A percentile compares a stretch with the other conserved stretches of the same genome.
Evolutionary conservation across 2,329 filamentous ascomycete genomes (phyloP).

Genomic region (Ascochyta clinopodiicola): DNA sequence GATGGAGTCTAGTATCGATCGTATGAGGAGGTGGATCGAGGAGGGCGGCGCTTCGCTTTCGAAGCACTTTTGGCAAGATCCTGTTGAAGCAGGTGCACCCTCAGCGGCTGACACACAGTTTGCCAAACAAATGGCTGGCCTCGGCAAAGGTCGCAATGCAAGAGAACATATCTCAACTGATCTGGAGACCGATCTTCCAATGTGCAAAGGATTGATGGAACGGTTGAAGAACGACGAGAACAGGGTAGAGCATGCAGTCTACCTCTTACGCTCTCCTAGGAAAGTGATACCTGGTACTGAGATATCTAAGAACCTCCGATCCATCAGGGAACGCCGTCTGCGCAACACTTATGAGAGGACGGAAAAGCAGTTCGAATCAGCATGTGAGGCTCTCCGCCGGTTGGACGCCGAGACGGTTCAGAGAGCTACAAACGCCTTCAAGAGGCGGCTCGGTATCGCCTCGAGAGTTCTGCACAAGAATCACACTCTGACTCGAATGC

Average conservation of each 20-base stretch:
- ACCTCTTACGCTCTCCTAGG: conserved; percentile 1
- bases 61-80: conserved; percentile 43
- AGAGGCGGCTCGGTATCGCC: conserved; percentile 31
- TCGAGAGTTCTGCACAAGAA: conserved; percentile 36
- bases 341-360: conserved; percentile 27
- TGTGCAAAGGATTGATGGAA: conserved; percentile 31
- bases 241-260: conserved; percentile 13
- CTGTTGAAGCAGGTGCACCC: conserved; percentile 34
- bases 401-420: conserved; percentile 13
- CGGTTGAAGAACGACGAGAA: conserved; percentile 37
- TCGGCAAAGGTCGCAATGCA: conserved; percentile 31
- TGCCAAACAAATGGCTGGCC: conserved; percentile 24
- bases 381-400: conserved; percentile 21
- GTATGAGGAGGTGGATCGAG: conserved; percentile 40
- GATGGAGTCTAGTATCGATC: conserved; percentile 36
- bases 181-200: conserved; percentile 35
- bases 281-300: conserved; percentile 1
- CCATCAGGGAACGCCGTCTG: conserved; percentile 12
- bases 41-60: conserved; percentile 32
- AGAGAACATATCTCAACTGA: conserved; percentile 34
- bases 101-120: conserved; percentile 29
- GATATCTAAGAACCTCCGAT: conserved; percentile 4
- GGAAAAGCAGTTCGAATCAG: conserved; percentile 27
- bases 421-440: conserved; percentile 21
- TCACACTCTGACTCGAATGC: conserved; percentile 34